These are phyloP conservation scores for Mycena olivaceomarginata DNA, from an alignment of 768 basidiomycete species.

Conservation along the genomic window DNA sequence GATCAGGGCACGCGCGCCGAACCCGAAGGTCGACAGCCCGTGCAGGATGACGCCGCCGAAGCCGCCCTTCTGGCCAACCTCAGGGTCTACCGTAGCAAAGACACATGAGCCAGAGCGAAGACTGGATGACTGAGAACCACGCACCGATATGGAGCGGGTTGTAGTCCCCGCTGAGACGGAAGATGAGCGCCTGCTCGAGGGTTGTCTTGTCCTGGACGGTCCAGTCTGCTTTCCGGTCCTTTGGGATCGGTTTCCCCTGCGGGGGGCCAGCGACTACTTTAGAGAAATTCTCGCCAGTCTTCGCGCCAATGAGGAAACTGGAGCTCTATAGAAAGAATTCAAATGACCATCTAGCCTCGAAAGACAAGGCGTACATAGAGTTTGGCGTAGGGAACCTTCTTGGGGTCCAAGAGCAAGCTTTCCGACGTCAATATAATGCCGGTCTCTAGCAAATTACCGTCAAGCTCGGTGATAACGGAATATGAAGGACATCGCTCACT, in stretches of 20 bases:
- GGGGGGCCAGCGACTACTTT: constrained; percentile 79
- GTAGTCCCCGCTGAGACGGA: constrained; percentile 87
- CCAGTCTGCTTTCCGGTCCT: constrained; percentile 77
- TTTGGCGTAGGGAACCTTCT: constrained; percentile 75
- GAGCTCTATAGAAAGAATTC: not conserved
- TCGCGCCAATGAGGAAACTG: constrained; percentile 45
- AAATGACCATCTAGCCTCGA: not conserved
- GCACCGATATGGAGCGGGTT: constrained; percentile 86
- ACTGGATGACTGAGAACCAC: not conserved
- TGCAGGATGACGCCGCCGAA: constrained; percentile 93
- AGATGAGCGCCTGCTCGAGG: constrained; percentile 80
- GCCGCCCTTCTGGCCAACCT: constrained; percentile 81
- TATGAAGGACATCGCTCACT: constrained; percentile 66
- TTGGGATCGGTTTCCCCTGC: constrained; percentile 76
- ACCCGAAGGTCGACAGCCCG: constrained; percentile 89
- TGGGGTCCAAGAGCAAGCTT: constrained; percentile 75
- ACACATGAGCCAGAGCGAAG: not conserved
- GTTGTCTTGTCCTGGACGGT: constrained; percentile 77
- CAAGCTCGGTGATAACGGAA: not conserved
- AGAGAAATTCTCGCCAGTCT: constrained; percentile 77
- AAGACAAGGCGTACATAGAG: constrained; percentile 67
- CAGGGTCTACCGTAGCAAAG: constrained; percentile 71
- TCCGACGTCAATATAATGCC: constrained; percentile 85
- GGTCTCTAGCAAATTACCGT: constrained; percentile 67
- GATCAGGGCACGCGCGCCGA: constrained; percentile 86